Conservation (phyloP, 805 yeast genomes). For the Candida germanica region DNA sequence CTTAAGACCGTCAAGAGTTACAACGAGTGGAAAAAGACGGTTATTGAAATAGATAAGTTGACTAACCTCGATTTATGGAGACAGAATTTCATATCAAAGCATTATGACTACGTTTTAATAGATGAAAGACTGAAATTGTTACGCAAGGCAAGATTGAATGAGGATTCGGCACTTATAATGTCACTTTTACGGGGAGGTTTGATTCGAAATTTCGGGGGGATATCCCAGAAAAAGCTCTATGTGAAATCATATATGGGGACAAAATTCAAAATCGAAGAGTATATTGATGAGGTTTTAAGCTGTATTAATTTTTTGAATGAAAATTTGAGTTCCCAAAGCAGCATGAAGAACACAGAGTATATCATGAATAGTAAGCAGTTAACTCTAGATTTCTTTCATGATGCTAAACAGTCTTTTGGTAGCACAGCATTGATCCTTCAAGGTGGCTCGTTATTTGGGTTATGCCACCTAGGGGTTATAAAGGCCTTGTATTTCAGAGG, state of each 20-base stretch:
- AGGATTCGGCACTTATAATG: constrained; percentile 57
- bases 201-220: constrained; percentile 87
- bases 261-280: constrained; percentile 82
- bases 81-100: constrained; percentile 73
- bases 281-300: constrained; percentile 69
- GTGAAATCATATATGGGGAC: constrained; percentile 86
- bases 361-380: constrained; percentile 51
- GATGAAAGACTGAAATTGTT: constrained; percentile 67
- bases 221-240: constrained; percentile 73
- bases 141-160: constrained; percentile 55
- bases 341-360: constrained; percentile 28
- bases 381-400: constrained; percentile 77
- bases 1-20: constrained; percentile 53
- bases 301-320: constrained; percentile 62
- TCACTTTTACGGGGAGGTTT: constrained; percentile 77
- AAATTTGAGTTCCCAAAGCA: constrained; percentile 23
- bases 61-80: constrained; percentile 59
- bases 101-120: constrained; percentile 82
- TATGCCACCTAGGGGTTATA: constrained; percentile 91
- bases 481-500: constrained; percentile 75
- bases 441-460: constrained; percentile 93
- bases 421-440: constrained; percentile 86
- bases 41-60: constrained; percentile 46
- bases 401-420: constrained; percentile 83
- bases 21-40: constrained; percentile 66